Conservation (phyloP, 2,329 filamentous ascomycete species). For the Neopestalotiopsis sp. region DNA sequence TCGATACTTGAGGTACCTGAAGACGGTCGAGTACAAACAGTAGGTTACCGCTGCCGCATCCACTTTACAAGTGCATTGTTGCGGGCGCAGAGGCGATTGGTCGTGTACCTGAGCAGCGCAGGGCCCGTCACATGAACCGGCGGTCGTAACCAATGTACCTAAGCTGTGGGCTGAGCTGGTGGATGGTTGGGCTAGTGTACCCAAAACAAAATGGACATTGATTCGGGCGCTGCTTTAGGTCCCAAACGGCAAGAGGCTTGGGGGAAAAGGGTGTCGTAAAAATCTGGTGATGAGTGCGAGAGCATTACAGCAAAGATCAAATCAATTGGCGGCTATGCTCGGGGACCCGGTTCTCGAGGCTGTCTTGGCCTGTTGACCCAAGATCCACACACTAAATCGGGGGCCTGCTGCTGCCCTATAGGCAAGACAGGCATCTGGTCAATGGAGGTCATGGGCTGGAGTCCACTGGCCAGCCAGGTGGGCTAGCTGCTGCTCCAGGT, state of each 20-base stretch:
- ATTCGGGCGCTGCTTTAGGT: slow-evolving; percentile 10
- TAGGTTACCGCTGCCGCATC: neutral
- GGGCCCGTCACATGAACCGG: neutral
- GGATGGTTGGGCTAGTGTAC: slow-evolving; percentile 28
- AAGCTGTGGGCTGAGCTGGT: slow-evolving; percentile 1
- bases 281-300: neutral
- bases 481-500: neutral
- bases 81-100: slow-evolving; percentile 16
- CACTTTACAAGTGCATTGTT: neutral
- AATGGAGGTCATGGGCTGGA: neutral
- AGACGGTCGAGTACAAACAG: neutral
- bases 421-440: neutral
- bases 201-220: slow-evolving; percentile 27
- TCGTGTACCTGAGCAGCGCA: slow-evolving; percentile 10
- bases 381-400: slow-evolving; percentile 9
- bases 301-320: neutral
- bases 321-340: slow-evolving; percentile 14
- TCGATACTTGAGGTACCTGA: slow-evolving; percentile 1
- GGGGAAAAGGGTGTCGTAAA: neutral
- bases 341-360: neutral
- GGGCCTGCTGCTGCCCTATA: neutral
- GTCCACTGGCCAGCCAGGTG: neutral
- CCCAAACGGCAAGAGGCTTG: neutral
- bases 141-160: neutral
- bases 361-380: neutral